Percentiles rank a stretch among this genome's conserved stretches.
phyloP scores from a whole-genome alignment of 2,329 filamentous ascomycete genomes.

The Chaetomiaceae sp. region DNA sequence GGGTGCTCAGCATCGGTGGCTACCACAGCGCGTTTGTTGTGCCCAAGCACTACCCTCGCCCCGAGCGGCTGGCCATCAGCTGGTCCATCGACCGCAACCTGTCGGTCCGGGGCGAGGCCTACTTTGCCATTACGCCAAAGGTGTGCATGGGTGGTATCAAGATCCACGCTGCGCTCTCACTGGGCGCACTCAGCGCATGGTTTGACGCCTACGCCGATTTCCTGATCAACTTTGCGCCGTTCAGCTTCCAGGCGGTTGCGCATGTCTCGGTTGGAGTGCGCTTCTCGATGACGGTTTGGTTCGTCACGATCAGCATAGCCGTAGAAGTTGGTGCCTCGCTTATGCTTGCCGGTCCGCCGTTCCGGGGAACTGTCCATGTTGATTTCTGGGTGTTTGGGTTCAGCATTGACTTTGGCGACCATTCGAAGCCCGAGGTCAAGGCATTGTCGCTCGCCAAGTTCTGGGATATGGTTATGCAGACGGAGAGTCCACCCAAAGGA shows the following conservation, averaged over 20 bases:
- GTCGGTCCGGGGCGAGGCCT: slow-evolving; percentile 38
- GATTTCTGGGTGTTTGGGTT: slow-evolving; percentile 17
- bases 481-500: too few species aligned
- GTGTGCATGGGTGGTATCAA: slow-evolving; percentile 40
- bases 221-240: slow-evolving; percentile 15
- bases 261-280: slow-evolving; percentile 8
- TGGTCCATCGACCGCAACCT: slow-evolving; percentile 34
- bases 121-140: slow-evolving; percentile 45
- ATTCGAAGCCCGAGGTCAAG: too few species aligned
- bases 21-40: slow-evolving; percentile 38
- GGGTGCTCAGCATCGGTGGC: slow-evolving; percentile 44
- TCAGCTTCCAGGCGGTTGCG: neutral
- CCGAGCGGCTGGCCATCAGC: slow-evolving; percentile 36
- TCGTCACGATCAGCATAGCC: slow-evolving; percentile 2
- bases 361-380: slow-evolving; percentile 11
- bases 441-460: too few species aligned
- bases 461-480: too few species aligned
- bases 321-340: too few species aligned
- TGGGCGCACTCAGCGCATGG: slow-evolving; percentile 7
- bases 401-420: slow-evolving; percentile 18
- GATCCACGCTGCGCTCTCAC: slow-evolving; percentile 27
- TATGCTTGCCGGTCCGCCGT: slow-evolving; percentile 10
- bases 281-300: slow-evolving; percentile 10
- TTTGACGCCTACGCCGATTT: slow-evolving; percentile 17
- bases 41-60: slow-evolving; percentile 36